These are phyloP conservation scores for Irineochytrium annulatum DNA, from an alignment of 192 early-diverging fungal species.

Conservation along the genomic window DNA sequence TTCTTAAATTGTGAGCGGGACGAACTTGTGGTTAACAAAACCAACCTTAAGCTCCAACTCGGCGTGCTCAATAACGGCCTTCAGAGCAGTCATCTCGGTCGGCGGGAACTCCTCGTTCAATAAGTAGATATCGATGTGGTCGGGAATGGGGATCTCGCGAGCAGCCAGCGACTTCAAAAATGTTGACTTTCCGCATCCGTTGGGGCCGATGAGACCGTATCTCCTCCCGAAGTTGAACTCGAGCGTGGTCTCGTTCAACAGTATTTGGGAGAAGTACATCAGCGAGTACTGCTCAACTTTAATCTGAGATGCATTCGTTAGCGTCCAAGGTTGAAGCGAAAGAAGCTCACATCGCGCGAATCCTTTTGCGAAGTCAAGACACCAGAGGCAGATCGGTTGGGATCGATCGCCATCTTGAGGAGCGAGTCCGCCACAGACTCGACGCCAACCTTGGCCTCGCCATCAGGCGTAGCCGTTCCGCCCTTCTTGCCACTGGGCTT, in stretches of 20 bases:
- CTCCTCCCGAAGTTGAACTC: slow-evolving; percentile 99
- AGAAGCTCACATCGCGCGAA: slow-evolving; percentile 69
- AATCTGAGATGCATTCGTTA: slow-evolving; percentile 10
- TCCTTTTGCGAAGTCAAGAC: slow-evolving; percentile 84
- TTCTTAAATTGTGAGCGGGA: slow-evolving; percentile 37
- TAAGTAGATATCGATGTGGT: slow-evolving; percentile 95
- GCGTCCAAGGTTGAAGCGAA: not conserved
- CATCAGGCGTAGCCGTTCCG: not conserved
- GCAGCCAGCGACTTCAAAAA: slow-evolving; percentile 89
- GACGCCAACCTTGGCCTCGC: slow-evolving; percentile 10
- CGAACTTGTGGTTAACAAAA: slow-evolving; percentile 4
- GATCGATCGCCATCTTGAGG: slow-evolving; percentile 49
- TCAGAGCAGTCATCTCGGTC: slow-evolving; percentile 83
- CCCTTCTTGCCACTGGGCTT: slow-evolving; percentile 20
- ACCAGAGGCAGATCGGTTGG: slow-evolving; percentile 84
- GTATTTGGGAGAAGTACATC: slow-evolving; percentile 87
- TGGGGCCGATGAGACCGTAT: slow-evolving; percentile 92
- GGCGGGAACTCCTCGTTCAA: slow-evolving; percentile 95
- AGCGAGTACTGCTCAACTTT: slow-evolving; percentile 89
- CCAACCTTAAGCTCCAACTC: slow-evolving; percentile 75
- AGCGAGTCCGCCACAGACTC: slow-evolving; percentile 30
- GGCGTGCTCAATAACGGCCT: slow-evolving; percentile 88
- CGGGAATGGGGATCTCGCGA: slow-evolving; percentile 91
- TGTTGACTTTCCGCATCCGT: slow-evolving; percentile 95
- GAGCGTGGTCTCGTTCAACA: slow-evolving; percentile 89